phyloP scores from a whole-genome alignment of 495 filamentous ascomycete species.

The Xylaria longipes region DNA sequence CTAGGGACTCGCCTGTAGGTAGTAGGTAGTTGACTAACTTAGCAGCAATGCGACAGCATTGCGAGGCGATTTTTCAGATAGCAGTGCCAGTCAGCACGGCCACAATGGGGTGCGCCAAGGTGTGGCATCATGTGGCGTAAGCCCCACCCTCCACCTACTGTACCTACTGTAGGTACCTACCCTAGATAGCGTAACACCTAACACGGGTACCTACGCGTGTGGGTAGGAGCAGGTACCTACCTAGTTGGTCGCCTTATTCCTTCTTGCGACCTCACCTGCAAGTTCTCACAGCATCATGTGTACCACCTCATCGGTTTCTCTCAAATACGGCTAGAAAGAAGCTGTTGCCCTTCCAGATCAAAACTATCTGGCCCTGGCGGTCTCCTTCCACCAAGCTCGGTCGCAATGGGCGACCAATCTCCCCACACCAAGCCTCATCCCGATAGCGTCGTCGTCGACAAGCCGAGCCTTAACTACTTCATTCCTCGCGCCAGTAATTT shows the following conservation, averaged over 20 bases:
- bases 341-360: background rate
- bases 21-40: background rate
- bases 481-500: slow-evolving; percentile 74
- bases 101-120: background rate
- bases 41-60: slow-evolving; percentile 16
- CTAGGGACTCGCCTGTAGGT: background rate
- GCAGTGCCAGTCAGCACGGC: background rate
- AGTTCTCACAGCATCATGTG: background rate
- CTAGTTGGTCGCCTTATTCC: background rate
- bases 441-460: slow-evolving; percentile 66
- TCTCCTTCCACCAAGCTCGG: background rate
- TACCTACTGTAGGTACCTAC: no score
- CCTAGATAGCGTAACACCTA: no score
- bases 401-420: slow-evolving; percentile 34
- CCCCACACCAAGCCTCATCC: slow-evolving; percentile 32
- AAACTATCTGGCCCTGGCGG: background rate
- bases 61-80: slow-evolving; percentile 18
- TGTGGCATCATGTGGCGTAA: background rate
- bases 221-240: background rate
- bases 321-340: background rate
- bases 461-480: slow-evolving; percentile 77
- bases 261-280: background rate
- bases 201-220: background rate
- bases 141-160: background rate
- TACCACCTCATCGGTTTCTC: background rate